These are phyloP conservation scores for Saprolegnia parasitica DNA, from an alignment of 352 stramenopile genomes.

Conservation along the genomic window DNA sequence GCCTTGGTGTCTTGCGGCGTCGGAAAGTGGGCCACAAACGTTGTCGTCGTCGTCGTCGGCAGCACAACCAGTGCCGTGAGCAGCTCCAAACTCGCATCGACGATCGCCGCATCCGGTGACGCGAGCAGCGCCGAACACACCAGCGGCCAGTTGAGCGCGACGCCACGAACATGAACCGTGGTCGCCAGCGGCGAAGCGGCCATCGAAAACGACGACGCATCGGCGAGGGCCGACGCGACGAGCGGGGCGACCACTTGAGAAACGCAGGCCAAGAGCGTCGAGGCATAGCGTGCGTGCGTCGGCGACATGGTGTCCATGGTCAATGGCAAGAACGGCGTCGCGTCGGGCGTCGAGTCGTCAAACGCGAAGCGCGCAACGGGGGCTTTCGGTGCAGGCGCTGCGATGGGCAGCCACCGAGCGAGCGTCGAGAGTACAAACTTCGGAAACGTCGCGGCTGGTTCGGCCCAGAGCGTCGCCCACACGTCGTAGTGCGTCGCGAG, in stretches of 20 bases:
- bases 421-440: neutral
- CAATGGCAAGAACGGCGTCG: slow-evolving; percentile 8
- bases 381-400: neutral
- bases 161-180: neutral
- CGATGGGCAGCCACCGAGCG: neutral
- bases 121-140: slow-evolving; percentile 7
- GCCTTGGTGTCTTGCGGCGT: slow-evolving; percentile 11
- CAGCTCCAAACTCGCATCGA: neutral
- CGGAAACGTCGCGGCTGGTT: neutral
- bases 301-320: neutral
- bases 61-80: neutral
- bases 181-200: neutral
- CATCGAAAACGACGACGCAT: neutral
- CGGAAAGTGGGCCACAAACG: slow-evolving; percentile 5
- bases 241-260: neutral
- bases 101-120: neutral
- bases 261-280: neutral
- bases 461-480: neutral
- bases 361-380: neutral
- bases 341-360: neutral
- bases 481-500: neutral
- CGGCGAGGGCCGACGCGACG: neutral
- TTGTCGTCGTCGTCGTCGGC: neutral
- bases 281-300: neutral
- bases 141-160: slow-evolving; percentile 21